Percentiles rank a stretch among this genome's conserved stretches.
phyloP scores from a whole-genome alignment of 1,139 yeast genomes.

The Candida neerlandica region DNA sequence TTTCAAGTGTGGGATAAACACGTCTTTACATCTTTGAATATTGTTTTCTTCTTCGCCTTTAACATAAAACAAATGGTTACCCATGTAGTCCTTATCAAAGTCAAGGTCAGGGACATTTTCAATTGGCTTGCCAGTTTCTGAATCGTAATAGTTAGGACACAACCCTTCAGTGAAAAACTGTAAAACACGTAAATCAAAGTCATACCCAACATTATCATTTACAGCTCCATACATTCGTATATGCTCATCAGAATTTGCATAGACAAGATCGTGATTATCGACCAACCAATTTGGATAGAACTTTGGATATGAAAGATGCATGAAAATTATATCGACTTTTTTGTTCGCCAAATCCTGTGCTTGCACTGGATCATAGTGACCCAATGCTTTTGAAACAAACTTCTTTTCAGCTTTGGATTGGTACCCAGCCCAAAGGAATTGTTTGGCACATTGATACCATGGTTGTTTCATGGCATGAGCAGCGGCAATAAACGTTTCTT shows the following conservation, averaged over 20 bases:
- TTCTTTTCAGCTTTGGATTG: constrained; percentile 31
- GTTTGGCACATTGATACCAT: constrained; percentile 56
- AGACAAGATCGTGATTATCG: constrained; percentile 47
- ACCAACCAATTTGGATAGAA: constrained; percentile 53
- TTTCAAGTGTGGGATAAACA: constrained; percentile 42
- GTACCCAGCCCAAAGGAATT: constrained; percentile 57
- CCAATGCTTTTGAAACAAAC: constrained; percentile 58
- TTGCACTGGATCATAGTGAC: constrained; percentile 58
- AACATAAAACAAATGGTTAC: constrained; percentile 33
- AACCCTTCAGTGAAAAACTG: constrained; percentile 42
- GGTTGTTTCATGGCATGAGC: constrained; percentile 53
- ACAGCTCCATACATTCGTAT: constrained; percentile 50
- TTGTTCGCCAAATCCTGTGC: constrained; percentile 17
- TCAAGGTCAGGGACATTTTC: constrained; percentile 26
- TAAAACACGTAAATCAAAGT: constrained; percentile 50
- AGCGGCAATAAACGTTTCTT: constrained; percentile 69
- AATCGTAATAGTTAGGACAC: constrained; percentile 39
- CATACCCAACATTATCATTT: constrained; percentile 49
- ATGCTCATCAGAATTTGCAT: constrained; percentile 37
- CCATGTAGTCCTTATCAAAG: constrained; percentile 34
- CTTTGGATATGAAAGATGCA: constrained; percentile 72
- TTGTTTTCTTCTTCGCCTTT: constrained; percentile 25
- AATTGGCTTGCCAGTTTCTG: constrained; percentile 27
- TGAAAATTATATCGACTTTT: constrained; percentile 40
- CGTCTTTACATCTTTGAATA: constrained; percentile 34